Conservation (phyloP, 345 rosid genomes). For the rapeseed (Brassica napus) region Da-Ae NC_063439.1:1071001-1071500, state of each 20-base stretch:
- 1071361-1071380: not conserved
- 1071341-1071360: not conserved
- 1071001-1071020: not conserved
- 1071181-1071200: not conserved
- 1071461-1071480: too few relatives aligned
- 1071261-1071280: not conserved
- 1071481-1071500: too few relatives aligned
- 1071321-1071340: not conserved
- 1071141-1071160: constrained; percentile 24
- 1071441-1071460: too few relatives aligned
- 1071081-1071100: constrained; percentile 4
- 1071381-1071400: too few relatives aligned
- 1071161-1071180: constrained; percentile 37
- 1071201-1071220: too few relatives aligned
- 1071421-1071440: too few relatives aligned
- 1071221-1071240: constrained; percentile 19
- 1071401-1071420: too few relatives aligned
- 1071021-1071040: not conserved
- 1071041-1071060: not conserved
- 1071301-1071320: not conserved
- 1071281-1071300: not conserved
- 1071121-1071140: constrained; percentile 12
- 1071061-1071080: not conserved
- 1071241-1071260: not conserved
- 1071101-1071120: not conserved